These are phyloP conservation scores for Botrytis deweyae DNA, from an alignment of 2,329 filamentous ascomycete species.

Conservation along the genomic window DNA sequence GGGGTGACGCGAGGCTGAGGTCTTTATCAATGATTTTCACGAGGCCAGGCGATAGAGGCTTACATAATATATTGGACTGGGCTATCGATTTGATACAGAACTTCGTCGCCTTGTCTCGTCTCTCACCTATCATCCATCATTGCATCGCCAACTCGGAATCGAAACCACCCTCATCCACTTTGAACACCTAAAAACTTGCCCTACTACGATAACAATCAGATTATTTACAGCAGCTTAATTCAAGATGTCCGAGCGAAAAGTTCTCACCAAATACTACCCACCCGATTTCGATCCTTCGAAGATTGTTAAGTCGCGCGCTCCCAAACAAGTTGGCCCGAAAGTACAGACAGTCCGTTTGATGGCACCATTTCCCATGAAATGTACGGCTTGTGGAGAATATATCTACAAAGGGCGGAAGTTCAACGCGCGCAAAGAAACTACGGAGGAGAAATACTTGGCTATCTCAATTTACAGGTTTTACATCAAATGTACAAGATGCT, in stretches of 20 bases:
- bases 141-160: slow-evolving; percentile 8
- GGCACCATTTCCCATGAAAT: slow-evolving; percentile 82
- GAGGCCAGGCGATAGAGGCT: neutral
- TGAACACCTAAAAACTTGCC: neutral
- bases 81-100: neutral
- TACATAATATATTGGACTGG: neutral
- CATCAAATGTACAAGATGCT: slow-evolving; percentile 85
- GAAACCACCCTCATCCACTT: neutral
- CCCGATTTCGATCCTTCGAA: slow-evolving; percentile 86
- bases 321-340: slow-evolving; percentile 73
- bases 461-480: slow-evolving; percentile 90
- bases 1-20: slow-evolving; percentile 24
- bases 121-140: neutral
- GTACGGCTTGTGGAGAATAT: slow-evolving; percentile 68
- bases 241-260: slow-evolving; percentile 82
- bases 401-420: slow-evolving; percentile 95
- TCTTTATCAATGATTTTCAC: neutral
- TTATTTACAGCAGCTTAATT: neutral
- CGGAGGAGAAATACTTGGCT: slow-evolving; percentile 82
- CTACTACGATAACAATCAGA: neutral
- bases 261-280: slow-evolving; percentile 65
- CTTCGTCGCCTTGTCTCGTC: slow-evolving; percentile 2
- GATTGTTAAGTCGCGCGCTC: slow-evolving; percentile 66
- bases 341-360: slow-evolving; percentile 87
- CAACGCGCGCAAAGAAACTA: slow-evolving; percentile 91